Percentiles rank a stretch among this genome's conserved stretches.
Evolutionary conservation across 2,329 filamentous ascomycete species (phyloP).

Genomic region (Thelonectria discophora): DNA sequence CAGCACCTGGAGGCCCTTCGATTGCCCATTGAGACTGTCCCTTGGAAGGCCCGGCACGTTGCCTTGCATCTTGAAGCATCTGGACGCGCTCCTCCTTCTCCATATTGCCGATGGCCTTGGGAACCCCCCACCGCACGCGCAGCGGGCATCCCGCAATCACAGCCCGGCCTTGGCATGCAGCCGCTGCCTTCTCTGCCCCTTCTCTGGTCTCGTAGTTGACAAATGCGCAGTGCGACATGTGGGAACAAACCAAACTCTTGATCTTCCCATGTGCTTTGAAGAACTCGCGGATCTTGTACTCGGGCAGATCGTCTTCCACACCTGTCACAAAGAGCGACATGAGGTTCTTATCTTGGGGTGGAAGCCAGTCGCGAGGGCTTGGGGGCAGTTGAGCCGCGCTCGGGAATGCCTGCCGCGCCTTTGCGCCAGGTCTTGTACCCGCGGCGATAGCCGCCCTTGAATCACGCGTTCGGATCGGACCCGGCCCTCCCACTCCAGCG

Average conservation of each 20-base stretch:
- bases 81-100: conserved; percentile 84
- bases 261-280: conserved; percentile 91
- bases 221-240: conserved; percentile 97
- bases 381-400: conserved; percentile 79
- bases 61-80: conserved; percentile 77
- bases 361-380: conserved; percentile 83
- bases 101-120: conserved; percentile 91
- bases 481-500: conserved; percentile 69
- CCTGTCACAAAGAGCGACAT: conserved; percentile 95
- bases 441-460: conserved; percentile 60
- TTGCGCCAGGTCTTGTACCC: conserved; percentile 58
- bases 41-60: conserved; percentile 45
- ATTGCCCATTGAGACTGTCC: conserved; percentile 37
- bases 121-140: conserved; percentile 90
- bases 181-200: conserved; percentile 85
- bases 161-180: conserved; percentile 84
- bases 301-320: conserved; percentile 93
- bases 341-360: conserved; percentile 84
- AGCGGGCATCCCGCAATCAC: conserved; percentile 92
- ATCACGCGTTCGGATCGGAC: conserved; percentile 81
- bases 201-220: conserved; percentile 90
- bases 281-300: conserved; percentile 89
- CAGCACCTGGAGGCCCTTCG: conserved; percentile 42
- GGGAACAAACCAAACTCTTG: conserved; percentile 92
- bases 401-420: conserved; percentile 68